Base-by-base conservation (phyloP, 257 asterid genomes). In the Penstemon eatonii region DNA sequence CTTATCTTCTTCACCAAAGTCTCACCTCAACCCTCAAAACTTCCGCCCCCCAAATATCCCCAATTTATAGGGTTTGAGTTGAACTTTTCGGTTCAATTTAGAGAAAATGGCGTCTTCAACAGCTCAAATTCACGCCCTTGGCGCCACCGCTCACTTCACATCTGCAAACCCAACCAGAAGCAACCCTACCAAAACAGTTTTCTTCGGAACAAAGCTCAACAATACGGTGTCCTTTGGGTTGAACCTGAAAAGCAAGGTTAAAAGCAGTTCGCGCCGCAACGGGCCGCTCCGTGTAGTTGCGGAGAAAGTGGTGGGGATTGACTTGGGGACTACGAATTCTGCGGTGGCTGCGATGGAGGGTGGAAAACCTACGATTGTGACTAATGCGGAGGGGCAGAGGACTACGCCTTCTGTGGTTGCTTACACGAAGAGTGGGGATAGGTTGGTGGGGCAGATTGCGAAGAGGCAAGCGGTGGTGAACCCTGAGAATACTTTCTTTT, bases 281-380 rank as follows among this genome's bases (percentile, higher is more conserved):
- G 38, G 75, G 39, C 25, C 80, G 41, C 43, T 90, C 33, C 90
- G 96, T 2, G 92, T 88, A 0, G 96, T 88, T 19, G 90, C 96
- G 51, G 97, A 90, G 82, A 90, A 90, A 68, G 96, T 88, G 40
- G 97, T 88, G 25, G 97, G 97, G 52, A 90, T 90, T 73, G 97
- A 90, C 57, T 74, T 90, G 59, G 97, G 97, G 38, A 90, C 97
- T 3, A 90, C 97, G 5, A 90, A 90, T 57, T 90, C 97, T 0
- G 97, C 97, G 0, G 97, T 90, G 60, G 97, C 96, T 37, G 97
- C 96, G 0, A 90, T 90, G 97, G 97, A 90, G 57, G 97, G 97
- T 49, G 97, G 97, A 51, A 90, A 90, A 80, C 97, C 97, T 6
- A 90, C 97, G 4, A 88, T 90, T 47, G 95, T 90, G 41, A 88